phyloP scores from a whole-genome alignment of 306 rosid genomes.

The Castanea crenata region DNA sequence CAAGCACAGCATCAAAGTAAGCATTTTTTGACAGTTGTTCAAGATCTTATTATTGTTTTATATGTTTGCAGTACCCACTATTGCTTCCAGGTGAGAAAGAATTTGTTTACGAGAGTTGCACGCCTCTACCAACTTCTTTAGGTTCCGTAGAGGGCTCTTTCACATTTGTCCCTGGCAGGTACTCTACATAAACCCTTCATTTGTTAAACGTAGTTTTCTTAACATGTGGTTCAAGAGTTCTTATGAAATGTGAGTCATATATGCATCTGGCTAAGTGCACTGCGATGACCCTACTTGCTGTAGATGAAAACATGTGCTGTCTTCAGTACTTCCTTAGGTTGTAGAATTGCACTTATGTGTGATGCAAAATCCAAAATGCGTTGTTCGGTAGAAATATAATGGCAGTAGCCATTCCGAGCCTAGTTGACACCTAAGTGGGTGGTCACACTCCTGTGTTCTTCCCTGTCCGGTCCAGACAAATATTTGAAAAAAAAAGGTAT shows the following conservation, averaged over 20 bases:
- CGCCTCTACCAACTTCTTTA: constrained; percentile 41
- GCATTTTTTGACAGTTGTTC: background rate
- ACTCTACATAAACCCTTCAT: constrained; percentile 12
- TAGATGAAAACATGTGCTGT: background rate
- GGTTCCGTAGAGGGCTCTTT: constrained; percentile 92
- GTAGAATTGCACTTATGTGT: background rate
- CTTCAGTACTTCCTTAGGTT: background rate
- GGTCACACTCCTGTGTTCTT: background rate
- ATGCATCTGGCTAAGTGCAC: background rate
- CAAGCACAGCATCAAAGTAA: background rate
- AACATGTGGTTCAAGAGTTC: background rate
- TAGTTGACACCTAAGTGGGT: background rate
- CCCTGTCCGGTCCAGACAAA: background rate
- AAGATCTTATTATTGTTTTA: constrained; percentile 5
- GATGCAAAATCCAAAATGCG: background rate
- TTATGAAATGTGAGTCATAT: background rate
- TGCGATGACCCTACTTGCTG: background rate
- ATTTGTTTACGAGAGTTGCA: constrained; percentile 78
- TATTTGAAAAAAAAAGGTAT: too few relatives aligned
- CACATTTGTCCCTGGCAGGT: constrained; percentile 97
- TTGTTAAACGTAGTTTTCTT: background rate
- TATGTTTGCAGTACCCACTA: constrained; percentile 71
- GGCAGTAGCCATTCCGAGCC: background rate
- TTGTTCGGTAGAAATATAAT: background rate
- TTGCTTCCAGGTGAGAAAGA: constrained; percentile 63